Base-by-base conservation (phyloP, 225 moss, liverwort and hornwort genomes). In the Asterella californica region DNA sequence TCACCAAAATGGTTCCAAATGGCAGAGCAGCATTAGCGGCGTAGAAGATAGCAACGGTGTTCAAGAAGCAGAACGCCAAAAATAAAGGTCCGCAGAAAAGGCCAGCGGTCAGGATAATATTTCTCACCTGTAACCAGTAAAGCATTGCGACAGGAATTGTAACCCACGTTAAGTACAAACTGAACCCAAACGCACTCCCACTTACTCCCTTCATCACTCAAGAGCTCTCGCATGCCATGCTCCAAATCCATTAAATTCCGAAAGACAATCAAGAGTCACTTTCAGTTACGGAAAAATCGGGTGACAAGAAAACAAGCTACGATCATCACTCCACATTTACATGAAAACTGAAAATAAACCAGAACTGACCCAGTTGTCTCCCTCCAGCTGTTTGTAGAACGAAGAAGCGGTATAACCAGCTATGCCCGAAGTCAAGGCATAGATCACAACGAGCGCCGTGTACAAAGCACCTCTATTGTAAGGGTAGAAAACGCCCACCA, bases 1-100 rank as follows among this genome's bases (percentile, higher is more conserved):
- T 96, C 57, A 94, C 94, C 67, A 92, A 88, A 65, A 96, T 96
- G 72, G 94, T 94, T 70, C 94, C 94, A 79, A 94, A 91, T 46
- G 96, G 96, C 37, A 96, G 89, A n/a, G 96, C 96, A 77, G 96
- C 96, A 78, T 94, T 96, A 76, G 94, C 88, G 69, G 92, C 91
- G 61, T 96, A 96, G 73, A 92, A 92, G 19, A 96, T 94, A 11
- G 96, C 96, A 57, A 96, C 91, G 32, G 96, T 94, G 72, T 96
- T 96, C 83, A 96, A 83, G 79, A 96, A 96, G 49, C 91, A 87
- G 84, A 96, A 96, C 21, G 87, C 89, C 73, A 96, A 81, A 80
- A 96, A 94, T 3, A 96, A 89, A 60, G 96, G 96, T 32, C 96
- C 96, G 79, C 94, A 94, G 84, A 96, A 96, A 37, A 96, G 89